Evolutionary conservation across 2,329 filamentous ascomycete species (phyloP).

Genomic region (Epichloe baconii): DNA sequence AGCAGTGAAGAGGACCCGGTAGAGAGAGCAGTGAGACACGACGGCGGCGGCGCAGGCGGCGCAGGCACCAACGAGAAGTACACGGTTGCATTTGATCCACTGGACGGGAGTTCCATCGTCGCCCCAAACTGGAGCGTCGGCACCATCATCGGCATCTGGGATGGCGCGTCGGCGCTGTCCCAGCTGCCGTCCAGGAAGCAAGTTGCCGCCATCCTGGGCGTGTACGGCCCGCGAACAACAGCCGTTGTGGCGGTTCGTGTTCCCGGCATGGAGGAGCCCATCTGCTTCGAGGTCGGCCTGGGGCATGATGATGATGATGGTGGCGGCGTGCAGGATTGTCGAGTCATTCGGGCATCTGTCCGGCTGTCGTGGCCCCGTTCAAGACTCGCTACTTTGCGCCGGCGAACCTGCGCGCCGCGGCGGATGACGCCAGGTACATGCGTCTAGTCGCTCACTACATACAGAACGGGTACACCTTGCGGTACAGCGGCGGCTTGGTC

Average conservation of each 20-base stretch:
- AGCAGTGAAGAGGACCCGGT: constrained; percentile 50
- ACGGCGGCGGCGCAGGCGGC: too few species aligned
- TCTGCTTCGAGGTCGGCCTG: constrained; percentile 41
- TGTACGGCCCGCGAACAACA: constrained; percentile 41
- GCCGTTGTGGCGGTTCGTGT: constrained; percentile 41
- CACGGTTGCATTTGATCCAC: constrained; percentile 48
- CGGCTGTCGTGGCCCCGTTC: constrained; percentile 15
- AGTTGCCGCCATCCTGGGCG: constrained; percentile 37
- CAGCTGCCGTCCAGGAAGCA: constrained; percentile 27
- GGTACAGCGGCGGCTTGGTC: constrained; percentile 48
- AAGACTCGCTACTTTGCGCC: constrained; percentile 48
- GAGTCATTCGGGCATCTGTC: too few species aligned
- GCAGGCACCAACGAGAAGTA: constrained; percentile 20
- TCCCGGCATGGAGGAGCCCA: constrained; percentile 17
- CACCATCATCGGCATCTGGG: constrained; percentile 48
- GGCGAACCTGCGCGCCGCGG: constrained; percentile 45
- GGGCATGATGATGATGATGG: too few species aligned
- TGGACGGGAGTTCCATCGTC: constrained; percentile 50
- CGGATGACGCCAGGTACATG: constrained; percentile 36
- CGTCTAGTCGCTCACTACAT: constrained; percentile 36
- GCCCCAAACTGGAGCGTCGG: constrained; percentile 45
- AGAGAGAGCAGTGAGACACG: constrained; percentile 20
- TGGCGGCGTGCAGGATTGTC: too few species aligned
- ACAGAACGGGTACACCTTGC: constrained; percentile 40
- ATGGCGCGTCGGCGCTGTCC: constrained; percentile 30